Base-by-base conservation (phyloP, 2,329 filamentous ascomycete species). In the Coleophoma eucalyptorum region DNA sequence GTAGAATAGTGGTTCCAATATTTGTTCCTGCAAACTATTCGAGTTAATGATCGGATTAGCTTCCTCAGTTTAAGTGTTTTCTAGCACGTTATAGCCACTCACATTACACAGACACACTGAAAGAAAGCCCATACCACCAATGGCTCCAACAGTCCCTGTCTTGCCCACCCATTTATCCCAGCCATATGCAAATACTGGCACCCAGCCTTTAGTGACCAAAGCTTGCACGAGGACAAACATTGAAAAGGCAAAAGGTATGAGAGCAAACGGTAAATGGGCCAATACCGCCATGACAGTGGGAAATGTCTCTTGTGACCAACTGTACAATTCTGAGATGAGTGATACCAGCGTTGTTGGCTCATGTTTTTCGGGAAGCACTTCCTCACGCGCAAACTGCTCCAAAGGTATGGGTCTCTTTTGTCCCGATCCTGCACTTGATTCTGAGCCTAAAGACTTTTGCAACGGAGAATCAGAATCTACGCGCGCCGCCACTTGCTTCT, bases 141-240 rank as follows among this genome's bases (percentile, higher is more conserved):
- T 77, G 1, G 78, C 79, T 1, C 86, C 86, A 0, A 89, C 69
- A 0, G 83, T 86, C 0, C 86, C 86, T 0, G 86, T 90, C 62
- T 78, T 85, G 10, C 74, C 68, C 0, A 88, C 84, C 86, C 86
- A 89, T 46, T 86, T 80, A 51, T 87, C 79, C 86, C 86, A 90
- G 1, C 86, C 86, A 46, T 87, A 74, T 0, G 86, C 86, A 58
- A 90, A 90, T 0, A 89, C 83, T 0, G 79, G 77, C 0, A 90
- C 81, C 87, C 87, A 90, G 11, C 87, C 86, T 55, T 87, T 89
- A 0, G 83, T 88, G 0, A 87, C 86, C 1, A 90, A 68, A 0
- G 78, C 85, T 61, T 90, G 86, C 0, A 90, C 86, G 0, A 90
- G 76, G 10, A 90, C 76, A 54, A 90, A 90, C 86, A 90, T 90